These are phyloP conservation scores for Kwoniella botswanensis DNA, from an alignment of 768 basidiomycete genomes.

Conservation along the genomic window DNA sequence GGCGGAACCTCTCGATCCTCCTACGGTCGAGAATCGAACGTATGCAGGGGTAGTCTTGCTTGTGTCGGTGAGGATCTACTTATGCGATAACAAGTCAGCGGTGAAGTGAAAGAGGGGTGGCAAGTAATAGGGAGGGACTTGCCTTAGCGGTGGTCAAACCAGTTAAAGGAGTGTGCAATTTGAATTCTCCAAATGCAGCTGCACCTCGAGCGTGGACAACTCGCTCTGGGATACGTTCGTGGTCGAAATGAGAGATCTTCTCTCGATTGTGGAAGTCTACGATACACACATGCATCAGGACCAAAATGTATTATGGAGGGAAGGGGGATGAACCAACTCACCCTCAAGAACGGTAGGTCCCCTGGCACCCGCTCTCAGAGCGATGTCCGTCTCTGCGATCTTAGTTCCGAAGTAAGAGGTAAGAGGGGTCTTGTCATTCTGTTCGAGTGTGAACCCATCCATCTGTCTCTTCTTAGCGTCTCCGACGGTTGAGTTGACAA, in stretches of 20 bases:
- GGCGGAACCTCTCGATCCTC: constrained; percentile 76
- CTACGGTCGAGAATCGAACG: constrained; percentile 83
- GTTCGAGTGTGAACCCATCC: constrained; percentile 38
- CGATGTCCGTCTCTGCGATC: constrained; percentile 55
- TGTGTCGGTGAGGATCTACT: constrained; percentile 67
- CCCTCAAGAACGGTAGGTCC: constrained; percentile 72
- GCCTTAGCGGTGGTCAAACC: constrained; percentile 70
- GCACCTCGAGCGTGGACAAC: constrained; percentile 60
- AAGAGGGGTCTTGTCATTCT: constrained; percentile 38
- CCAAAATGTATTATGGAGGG: background rate
- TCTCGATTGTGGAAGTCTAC: constrained; percentile 68
- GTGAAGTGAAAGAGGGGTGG: background rate
- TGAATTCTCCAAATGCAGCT: constrained; percentile 80
- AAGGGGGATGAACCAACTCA: constrained; percentile 16
- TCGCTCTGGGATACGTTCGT: constrained; percentile 88
- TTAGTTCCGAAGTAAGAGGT: constrained; percentile 57
- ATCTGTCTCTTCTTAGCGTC: constrained; percentile 57
- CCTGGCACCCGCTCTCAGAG: constrained; percentile 57
- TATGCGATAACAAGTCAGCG: background rate
- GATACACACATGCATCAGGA: background rate
- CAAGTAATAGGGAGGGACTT: background rate
- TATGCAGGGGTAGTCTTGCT: constrained; percentile 76
- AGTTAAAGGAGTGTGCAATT: constrained; percentile 71
- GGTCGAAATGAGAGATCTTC: constrained; percentile 80
- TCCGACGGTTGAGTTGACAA: constrained; percentile 51